A percentile compares a stretch with the other conserved stretches of the same genome.
Conservation (phyloP, 495 filamentous ascomycete species). For the Penicillium manginii region DNA sequence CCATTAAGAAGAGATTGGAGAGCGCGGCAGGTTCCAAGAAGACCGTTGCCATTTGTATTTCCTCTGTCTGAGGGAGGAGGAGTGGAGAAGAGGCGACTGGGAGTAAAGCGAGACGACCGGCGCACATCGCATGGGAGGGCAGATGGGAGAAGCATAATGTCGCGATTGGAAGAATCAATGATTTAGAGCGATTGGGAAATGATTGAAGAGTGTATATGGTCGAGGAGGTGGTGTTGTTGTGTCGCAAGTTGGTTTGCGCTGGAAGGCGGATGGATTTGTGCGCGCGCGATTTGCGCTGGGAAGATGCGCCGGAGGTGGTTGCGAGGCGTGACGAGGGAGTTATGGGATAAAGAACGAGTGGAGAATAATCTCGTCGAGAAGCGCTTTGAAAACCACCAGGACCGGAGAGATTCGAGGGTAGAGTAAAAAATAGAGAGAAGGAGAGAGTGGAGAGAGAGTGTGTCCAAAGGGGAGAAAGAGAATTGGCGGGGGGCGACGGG, state of each 20-base stretch:
- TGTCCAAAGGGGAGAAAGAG: slow-evolving; percentile 15
- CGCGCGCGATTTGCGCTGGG: slow-evolving; percentile 26
- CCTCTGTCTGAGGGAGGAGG: slow-evolving; percentile 60
- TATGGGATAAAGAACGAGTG: slow-evolving; percentile 25
- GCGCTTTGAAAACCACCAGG: slow-evolving; percentile 35
- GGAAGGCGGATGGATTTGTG: slow-evolving; percentile 25
- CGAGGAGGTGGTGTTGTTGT: slow-evolving; percentile 12
- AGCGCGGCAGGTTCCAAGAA: slow-evolving; percentile 70
- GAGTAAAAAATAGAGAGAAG: no score
- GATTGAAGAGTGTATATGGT: slow-evolving; percentile 4
- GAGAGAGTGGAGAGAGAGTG: neutral
- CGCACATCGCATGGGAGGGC: slow-evolving; percentile 70
- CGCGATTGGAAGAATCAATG: slow-evolving; percentile 7
- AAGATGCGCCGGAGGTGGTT: slow-evolving; percentile 44
- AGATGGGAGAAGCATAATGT: slow-evolving; percentile 70
- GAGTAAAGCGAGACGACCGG: slow-evolving; percentile 55
- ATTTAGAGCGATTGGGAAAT: slow-evolving; percentile 4
- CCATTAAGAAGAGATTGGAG: slow-evolving; percentile 67
- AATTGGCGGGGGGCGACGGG: slow-evolving; percentile 23
- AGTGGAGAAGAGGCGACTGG: slow-evolving; percentile 66
- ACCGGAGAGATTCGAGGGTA: slow-evolving; percentile 40
- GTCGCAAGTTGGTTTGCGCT: slow-evolving; percentile 7
- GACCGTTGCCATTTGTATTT: slow-evolving; percentile 56
- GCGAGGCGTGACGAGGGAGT: slow-evolving; percentile 28
- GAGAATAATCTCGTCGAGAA: slow-evolving; percentile 11